Conservation (phyloP, 1,284 basidiomycete genomes). For the Austroboletus sp. region DNA sequence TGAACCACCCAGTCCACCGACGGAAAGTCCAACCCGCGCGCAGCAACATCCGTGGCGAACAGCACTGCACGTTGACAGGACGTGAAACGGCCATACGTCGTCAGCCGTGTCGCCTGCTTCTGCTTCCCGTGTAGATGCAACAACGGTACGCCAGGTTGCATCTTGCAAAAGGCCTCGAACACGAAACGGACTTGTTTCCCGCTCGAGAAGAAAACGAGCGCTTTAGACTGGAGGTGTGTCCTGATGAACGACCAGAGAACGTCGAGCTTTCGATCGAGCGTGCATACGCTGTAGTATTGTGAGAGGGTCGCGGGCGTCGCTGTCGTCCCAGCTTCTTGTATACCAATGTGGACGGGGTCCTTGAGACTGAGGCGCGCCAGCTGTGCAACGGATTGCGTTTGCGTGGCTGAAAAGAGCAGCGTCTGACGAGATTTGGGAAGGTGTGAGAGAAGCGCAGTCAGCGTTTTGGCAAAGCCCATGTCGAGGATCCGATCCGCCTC, state of each 20-base stretch:
- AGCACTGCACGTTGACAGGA: conserved; percentile 74
- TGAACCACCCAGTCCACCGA: conserved; percentile 97
- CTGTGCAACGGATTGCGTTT: conserved; percentile 85
- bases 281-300: conserved; percentile 85
- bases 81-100: conserved; percentile 79
- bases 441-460: conserved; percentile 87
- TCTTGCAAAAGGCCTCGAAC: conserved; percentile 92
- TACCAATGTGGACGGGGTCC: conserved; percentile 73
- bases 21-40: conserved; percentile 94
- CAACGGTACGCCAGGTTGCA: conserved; percentile 89
- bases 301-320: conserved; percentile 69
- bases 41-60: conserved; percentile 96
- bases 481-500: conserved; percentile 96
- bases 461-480: conserved; percentile 87
- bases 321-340: conserved; percentile 43
- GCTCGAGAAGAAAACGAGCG: conserved; percentile 89
- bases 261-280: conserved; percentile 85
- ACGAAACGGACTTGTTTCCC: conserved; percentile 97
- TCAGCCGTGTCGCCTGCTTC: conserved; percentile 84
- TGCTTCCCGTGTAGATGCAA: conserved; percentile 95
- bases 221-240: conserved; percentile 87
- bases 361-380: conserved; percentile 86
- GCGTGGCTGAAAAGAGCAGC: conserved; percentile 93
- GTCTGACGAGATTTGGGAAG: conserved; percentile 85
- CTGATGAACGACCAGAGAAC: conserved; percentile 93